Base-by-base conservation (phyloP, 306 rosid genomes). In the Trifolium fragiferum region DNA sequence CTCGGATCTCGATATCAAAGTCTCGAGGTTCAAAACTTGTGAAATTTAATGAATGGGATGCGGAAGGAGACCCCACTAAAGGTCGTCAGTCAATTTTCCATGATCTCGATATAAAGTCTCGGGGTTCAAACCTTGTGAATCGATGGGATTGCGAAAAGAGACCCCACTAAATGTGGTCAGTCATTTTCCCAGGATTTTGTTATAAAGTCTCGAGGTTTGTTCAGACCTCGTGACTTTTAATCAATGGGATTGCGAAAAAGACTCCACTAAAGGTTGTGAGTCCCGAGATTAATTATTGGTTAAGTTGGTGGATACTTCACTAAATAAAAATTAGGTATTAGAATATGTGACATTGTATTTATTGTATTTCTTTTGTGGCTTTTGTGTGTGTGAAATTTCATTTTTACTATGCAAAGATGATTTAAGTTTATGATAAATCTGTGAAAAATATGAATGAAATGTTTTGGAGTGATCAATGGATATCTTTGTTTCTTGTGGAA, bases 341-440 rank as follows among this genome's bases (percentile, higher is more conserved):
- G 46, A 73, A 58, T 66, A 44, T 38, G 59, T 15, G 18, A 20
- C 50, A 40, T 35, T 68, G 32, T 65, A 27, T 70, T 65, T 10
- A 57, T 19, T 33, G n/a, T 4, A 35, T 50, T 63, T 57, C 40
- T 49, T 25, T 59, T 33, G 50, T 47, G 12, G 20, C 4, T 47
- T 69, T 32, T 54, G n/a, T 76, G 53, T 68, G 61, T 62, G 57
- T 32, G 19, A 23, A 54, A 43, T 55, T 66, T 47, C 2, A 20
- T 47, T 3, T 53, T 33, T 32, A 70, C n/a, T 35, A 18, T 74
- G 41, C 18, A 13, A 12, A 74, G 7, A 63, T 12, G 8, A 37
- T 49, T 55, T 40, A 70, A 18, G 15, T 68, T 59, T 77, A 13
- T 25, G 38, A 62, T 21, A n/a, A 21, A 35, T 73, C 11, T 59